These are phyloP conservation scores for Gilbertella persicaria DNA, from an alignment of 371 early-diverging fungal genomes.

Conservation along the genomic window DNA sequence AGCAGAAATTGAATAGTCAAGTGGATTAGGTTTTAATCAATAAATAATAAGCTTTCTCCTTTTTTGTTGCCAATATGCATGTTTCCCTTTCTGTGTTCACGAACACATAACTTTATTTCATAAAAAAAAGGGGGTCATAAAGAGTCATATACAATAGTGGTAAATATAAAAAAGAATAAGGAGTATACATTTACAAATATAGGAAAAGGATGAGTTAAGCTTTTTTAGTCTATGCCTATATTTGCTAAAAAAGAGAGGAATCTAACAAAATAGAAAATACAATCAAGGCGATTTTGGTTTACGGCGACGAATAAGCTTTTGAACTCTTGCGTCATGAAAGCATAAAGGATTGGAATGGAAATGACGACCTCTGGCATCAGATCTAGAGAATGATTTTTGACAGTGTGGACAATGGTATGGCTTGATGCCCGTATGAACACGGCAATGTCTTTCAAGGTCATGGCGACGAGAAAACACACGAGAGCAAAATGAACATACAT, in stretches of 20 bases:
- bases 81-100: neutral
- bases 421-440: conserved; percentile 57
- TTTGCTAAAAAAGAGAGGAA: neutral
- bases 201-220: no score
- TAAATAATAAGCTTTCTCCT: neutral
- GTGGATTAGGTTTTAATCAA: conserved; percentile 20
- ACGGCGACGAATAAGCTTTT: conserved; percentile 4
- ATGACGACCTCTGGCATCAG: conserved; percentile 60
- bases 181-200: no score
- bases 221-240: no score
- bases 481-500: conserved; percentile 19
- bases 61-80: neutral
- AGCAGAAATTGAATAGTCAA: conserved; percentile 21
- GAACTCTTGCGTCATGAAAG: conserved; percentile 3
- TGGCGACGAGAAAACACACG: conserved; percentile 33
- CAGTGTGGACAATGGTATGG: conserved; percentile 56
- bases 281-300: neutral
- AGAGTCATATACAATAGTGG: no score
- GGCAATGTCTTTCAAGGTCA: conserved; percentile 32
- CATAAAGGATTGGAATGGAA: conserved; percentile 29
- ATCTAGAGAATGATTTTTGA: conserved; percentile 55
- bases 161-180: no score
- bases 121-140: no score
- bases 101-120: no score
- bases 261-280: neutral